Base-by-base conservation (phyloP, 2,329 filamentous ascomycete species). In the Ascochyta rabiei region DNA sequence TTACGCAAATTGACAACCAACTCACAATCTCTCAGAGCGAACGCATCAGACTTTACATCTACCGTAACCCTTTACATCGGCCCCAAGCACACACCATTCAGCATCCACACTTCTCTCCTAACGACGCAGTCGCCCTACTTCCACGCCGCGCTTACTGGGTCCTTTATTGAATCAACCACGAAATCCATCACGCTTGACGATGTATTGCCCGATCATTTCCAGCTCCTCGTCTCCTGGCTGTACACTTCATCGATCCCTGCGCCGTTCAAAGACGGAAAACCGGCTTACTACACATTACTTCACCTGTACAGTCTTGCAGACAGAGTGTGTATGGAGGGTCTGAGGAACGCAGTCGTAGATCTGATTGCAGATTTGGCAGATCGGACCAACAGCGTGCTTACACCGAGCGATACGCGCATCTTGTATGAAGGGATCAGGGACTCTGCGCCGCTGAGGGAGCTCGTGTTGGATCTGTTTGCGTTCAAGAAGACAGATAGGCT, bases 401-500 rank as follows among this genome's bases (percentile, higher is more conserved):
- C 80, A 10, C 80, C 80, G 2, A 71, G 62, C 46, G 80, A 82
- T 59, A 81, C 80, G 9, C 75, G 75, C 62, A 77, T 80, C 31
- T 66, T 82, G 18, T 82, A 80, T 70, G 76, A 79, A 34, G 62
- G 63, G 1, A 76, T 81, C 40, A 69, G 72, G 38, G 74, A 76
- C 33, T 69, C 60, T 3, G 67, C 76, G 8, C 74, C 75, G 6
- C 52, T 82, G 18, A 63, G 77, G 12, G 62, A 67, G 6, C 69
- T 82, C 1, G 70, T 82, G 13, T 68, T 81, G 28, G 80, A 82
- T 56, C 72, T 82, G 8, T 82, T 82, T 64, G 77, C 78, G 1
- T 82, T 80, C 72, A 82, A 82, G 66, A 81, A 81, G 59, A 82
- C 80, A 31, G 80, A 81, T 59, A 75, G 77, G 18, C 59, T 82